A percentile compares a stretch with the other conserved stretches of the same genome.
phyloP scores from a whole-genome alignment of 805 yeast species.

The Candida mattraensis region DNA sequence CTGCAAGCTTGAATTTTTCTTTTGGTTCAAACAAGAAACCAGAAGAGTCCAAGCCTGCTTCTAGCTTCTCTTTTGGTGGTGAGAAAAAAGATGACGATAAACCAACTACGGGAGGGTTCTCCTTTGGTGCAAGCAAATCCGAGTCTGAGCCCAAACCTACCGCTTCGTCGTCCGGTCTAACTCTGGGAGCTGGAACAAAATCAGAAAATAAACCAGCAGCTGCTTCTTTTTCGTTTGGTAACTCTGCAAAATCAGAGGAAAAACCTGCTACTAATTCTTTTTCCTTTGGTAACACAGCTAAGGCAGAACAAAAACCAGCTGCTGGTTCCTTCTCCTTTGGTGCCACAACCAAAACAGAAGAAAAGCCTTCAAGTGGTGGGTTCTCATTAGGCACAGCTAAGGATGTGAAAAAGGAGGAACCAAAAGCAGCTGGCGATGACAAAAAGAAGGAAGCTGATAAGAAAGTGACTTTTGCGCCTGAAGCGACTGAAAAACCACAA shows the following conservation, averaged over 20 bases:
- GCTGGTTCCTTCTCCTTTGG: slow-evolving; percentile 12
- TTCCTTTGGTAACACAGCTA: slow-evolving; percentile 12
- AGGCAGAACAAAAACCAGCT: slow-evolving; percentile 11
- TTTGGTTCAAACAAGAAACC: slow-evolving; percentile 13
- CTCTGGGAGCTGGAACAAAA: not conserved
- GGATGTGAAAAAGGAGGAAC: slow-evolving; percentile 14
- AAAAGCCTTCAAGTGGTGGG: slow-evolving; percentile 15
- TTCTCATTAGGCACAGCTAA: slow-evolving; percentile 5
- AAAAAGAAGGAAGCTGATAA: slow-evolving; percentile 14
- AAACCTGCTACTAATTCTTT: slow-evolving; percentile 17
- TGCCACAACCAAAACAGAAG: slow-evolving; percentile 25
- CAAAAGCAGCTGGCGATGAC: slow-evolving; percentile 8
- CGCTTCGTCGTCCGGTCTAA: not conserved
- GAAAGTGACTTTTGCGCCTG: slow-evolving; percentile 29
- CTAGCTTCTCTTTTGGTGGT: slow-evolving; percentile 14
- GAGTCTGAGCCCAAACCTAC: slow-evolving; percentile 4
- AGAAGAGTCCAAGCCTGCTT: slow-evolving; percentile 13
- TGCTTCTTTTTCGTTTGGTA: slow-evolving; percentile 8
- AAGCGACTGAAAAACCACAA: slow-evolving; percentile 30
- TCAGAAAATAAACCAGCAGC: slow-evolving; percentile 3
- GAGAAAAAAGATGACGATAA: slow-evolving; percentile 6
- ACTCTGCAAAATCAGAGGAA: slow-evolving; percentile 10
- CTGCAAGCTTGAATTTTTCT: slow-evolving; percentile 1
- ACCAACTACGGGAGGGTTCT: slow-evolving; percentile 7
- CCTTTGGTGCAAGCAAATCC: slow-evolving; percentile 12